Percentiles rank a stretch among this genome's conserved stretches.
Evolutionary conservation across 495 filamentous ascomycete species (phyloP).

Genomic region (Thozetella sp.): DNA sequence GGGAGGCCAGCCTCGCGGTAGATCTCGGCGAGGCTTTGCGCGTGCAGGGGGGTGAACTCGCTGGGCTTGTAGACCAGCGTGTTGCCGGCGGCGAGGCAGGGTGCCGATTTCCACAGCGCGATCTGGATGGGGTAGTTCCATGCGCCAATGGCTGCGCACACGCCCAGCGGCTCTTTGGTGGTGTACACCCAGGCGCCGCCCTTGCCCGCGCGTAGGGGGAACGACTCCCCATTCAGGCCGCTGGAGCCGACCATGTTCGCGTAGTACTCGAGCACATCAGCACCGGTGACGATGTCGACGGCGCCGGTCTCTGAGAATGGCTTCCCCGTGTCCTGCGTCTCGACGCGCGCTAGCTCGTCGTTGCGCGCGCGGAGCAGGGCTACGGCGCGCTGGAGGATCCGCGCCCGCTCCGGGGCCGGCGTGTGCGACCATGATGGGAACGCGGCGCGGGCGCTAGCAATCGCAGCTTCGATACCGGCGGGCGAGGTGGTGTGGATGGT

Average conservation of each 20-base stretch:
- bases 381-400: constrained; percentile 72
- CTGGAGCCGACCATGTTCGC: constrained; percentile 51
- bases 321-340: constrained; percentile 77
- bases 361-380: constrained; percentile 66
- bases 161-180: constrained; percentile 72
- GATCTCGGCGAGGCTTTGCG: constrained; percentile 66
- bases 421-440: constrained; percentile 70
- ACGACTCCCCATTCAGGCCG: not conserved
- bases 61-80: constrained; percentile 88
- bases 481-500: constrained; percentile 68
- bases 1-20: constrained; percentile 69
- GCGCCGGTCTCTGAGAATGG: constrained; percentile 74
- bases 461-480: constrained; percentile 59
- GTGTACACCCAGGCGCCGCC: constrained; percentile 76
- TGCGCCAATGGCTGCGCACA: constrained; percentile 79
- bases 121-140: constrained; percentile 92
- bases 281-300: constrained; percentile 61
- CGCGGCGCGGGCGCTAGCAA: constrained; percentile 60
- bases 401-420: constrained; percentile 63
- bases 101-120: constrained; percentile 83
- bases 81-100: constrained; percentile 81
- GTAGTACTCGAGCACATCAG: constrained; percentile 78
- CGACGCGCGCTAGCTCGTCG: constrained; percentile 67
- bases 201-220: constrained; percentile 28
- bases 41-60: constrained; percentile 79